Conservation (phyloP, 495 filamentous ascomycete species). For the Tuber brumale region DNA sequence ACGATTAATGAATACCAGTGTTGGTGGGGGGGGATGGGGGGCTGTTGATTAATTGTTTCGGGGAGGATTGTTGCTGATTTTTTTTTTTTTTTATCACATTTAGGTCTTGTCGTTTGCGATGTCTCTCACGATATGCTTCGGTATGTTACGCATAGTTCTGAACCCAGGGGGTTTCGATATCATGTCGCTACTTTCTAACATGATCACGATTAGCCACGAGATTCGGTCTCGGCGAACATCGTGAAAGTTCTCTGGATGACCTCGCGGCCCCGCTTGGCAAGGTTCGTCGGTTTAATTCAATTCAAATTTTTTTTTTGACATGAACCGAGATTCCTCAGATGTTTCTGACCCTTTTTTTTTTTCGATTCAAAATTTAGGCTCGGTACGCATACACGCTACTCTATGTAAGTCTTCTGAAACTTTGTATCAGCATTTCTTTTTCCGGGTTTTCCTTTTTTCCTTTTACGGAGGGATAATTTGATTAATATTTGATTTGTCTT, state of each 20-base stretch:
- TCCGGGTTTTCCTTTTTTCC: not conserved
- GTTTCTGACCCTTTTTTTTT: not conserved
- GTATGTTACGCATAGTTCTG: conserved; percentile 45
- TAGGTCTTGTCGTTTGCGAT: conserved; percentile 68
- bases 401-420: conserved; percentile 18
- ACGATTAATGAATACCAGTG: not conserved
- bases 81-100: conserved; percentile 11
- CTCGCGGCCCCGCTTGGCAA: not conserved
- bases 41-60: conserved; percentile 2
- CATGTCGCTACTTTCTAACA: not conserved
- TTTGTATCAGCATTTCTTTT: not conserved
- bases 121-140: conserved; percentile 68
- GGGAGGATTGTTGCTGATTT: not conserved
- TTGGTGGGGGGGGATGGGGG: not conserved
- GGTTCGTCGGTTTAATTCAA: not conserved
- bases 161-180: not conserved
- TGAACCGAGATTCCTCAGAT: not conserved
- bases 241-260: not conserved
- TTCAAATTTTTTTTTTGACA: not conserved
- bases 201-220: not conserved
- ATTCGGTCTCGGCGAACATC: not conserved
- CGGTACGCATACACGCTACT: conserved; percentile 32
- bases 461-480: not conserved
- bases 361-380: conserved; percentile 11
- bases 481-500: conserved; percentile 25